Percentiles rank a stretch among this genome's conserved stretches.
Evolutionary conservation across 2,329 filamentous ascomycete species (phyloP).

Genomic region (Microdochium bolleyi): DNA sequence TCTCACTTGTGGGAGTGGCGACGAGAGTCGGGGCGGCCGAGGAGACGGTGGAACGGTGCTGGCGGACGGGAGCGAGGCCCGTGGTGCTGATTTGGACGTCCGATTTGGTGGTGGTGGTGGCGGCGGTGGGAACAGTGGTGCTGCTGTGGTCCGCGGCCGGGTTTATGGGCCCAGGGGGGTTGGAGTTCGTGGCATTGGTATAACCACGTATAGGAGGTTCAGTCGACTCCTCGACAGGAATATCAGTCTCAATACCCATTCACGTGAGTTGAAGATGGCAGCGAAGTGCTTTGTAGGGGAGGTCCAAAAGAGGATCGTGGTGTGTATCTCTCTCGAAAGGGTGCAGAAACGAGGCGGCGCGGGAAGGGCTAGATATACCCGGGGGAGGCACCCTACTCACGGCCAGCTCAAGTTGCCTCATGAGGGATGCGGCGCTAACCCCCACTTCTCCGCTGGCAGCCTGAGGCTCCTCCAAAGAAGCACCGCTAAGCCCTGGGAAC

Average conservation of each 20-base stretch:
- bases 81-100: neutral
- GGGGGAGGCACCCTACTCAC: neutral
- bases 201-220: conserved; percentile 24
- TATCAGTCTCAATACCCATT: conserved; percentile 23
- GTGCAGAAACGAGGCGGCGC: neutral
- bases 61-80: neutral
- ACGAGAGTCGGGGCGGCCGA: neutral
- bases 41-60: neutral
- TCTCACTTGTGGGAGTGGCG: neutral
- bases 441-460: neutral
- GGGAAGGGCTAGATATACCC: neutral
- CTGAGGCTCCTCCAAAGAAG: neutral
- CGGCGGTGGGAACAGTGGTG: no score
- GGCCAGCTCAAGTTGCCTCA: neutral
- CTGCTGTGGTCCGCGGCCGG: conserved; percentile 2
- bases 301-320: neutral
- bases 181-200: conserved; percentile 6
- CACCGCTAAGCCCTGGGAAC: neutral
- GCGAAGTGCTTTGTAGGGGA: neutral
- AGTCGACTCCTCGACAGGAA: conserved; percentile 23
- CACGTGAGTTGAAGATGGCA: conserved; percentile 13
- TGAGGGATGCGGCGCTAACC: neutral
- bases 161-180: conserved; percentile 8
- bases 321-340: neutral
- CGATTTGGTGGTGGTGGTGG: conserved; percentile 1